Conservation (phyloP, 1,284 basidiomycete species). For the Fomitopsis schrenkii region DNA sequence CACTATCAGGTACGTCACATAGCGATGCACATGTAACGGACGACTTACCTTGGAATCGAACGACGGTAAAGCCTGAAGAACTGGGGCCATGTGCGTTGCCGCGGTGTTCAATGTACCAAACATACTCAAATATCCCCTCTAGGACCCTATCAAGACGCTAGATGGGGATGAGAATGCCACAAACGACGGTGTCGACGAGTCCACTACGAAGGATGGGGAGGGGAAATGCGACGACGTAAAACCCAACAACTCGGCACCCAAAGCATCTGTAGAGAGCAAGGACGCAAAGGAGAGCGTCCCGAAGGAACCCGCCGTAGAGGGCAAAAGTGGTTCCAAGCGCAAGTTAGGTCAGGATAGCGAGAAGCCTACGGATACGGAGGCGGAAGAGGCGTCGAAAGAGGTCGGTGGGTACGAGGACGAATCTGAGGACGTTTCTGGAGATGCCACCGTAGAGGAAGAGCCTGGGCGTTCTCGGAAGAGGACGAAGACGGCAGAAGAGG, state of each 20-base stretch:
- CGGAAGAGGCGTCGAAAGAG: background rate
- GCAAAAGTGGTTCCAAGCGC: conserved; percentile 11
- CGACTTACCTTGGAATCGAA: background rate
- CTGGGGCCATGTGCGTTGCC: conserved; percentile 30
- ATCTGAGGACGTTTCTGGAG: background rate
- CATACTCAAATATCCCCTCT: background rate
- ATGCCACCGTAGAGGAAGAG: background rate
- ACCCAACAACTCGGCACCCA: background rate
- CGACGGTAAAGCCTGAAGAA: conserved; percentile 25
- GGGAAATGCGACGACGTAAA: background rate
- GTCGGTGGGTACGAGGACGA: background rate
- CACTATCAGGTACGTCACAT: conserved; percentile 27
- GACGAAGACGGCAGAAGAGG: conserved; percentile 16
- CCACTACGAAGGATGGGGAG: background rate
- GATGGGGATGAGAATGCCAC: conserved; percentile 8
- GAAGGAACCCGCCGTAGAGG: background rate
- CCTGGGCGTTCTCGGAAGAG: conserved; percentile 20
- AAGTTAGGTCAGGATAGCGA: conserved; percentile 13
- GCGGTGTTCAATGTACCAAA: background rate
- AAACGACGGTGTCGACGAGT: background rate
- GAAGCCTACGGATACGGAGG: background rate
- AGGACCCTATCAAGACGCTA: conserved; percentile 28
- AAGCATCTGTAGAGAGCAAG: background rate
- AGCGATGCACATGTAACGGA: background rate
- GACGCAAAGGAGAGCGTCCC: background rate